Conservation (phyloP, 2,329 filamentous ascomycete species). For the Pyricularia sp. region DNA sequence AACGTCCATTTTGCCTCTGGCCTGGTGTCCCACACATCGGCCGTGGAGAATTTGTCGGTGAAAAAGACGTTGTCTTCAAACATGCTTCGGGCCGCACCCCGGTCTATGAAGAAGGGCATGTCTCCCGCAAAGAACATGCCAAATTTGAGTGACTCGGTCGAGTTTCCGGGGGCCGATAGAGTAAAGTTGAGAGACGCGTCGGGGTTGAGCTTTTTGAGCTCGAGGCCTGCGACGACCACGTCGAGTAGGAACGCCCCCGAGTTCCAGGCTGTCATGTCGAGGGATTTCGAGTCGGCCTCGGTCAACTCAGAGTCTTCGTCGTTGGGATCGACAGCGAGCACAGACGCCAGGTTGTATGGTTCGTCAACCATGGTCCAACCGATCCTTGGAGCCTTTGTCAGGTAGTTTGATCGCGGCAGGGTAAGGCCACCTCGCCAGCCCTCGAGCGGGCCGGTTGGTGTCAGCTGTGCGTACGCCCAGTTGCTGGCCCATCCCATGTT, state of each 20-base stretch:
- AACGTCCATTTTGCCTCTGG: slow-evolving; percentile 17
- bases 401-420: slow-evolving; percentile 38
- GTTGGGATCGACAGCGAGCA: slow-evolving; percentile 25
- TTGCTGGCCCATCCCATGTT: slow-evolving; percentile 49
- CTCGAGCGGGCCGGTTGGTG: slow-evolving; percentile 42
- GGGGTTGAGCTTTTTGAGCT: slow-evolving; percentile 13
- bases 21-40: slow-evolving; percentile 17
- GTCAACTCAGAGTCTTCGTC: not conserved
- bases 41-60: slow-evolving; percentile 37
- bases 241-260: slow-evolving; percentile 46
- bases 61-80: slow-evolving; percentile 30
- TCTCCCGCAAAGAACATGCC: slow-evolving; percentile 40
- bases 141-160: slow-evolving; percentile 35
- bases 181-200: slow-evolving; percentile 15
- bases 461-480: slow-evolving; percentile 46
- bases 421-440: slow-evolving; percentile 44
- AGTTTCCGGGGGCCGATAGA: slow-evolving; percentile 27
- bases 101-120: slow-evolving; percentile 39
- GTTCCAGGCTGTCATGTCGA: slow-evolving; percentile 31
- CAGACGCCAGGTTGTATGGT: slow-evolving; percentile 34
- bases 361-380: slow-evolving; percentile 42
- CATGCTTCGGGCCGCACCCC: slow-evolving; percentile 31
- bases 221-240: slow-evolving; percentile 36
- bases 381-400: slow-evolving; percentile 38
- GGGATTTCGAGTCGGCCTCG: not conserved